A percentile compares a stretch with the other conserved stretches of the same genome.
These are phyloP conservation scores for Fusarium pilosicola DNA, from an alignment of 2,329 filamentous ascomycete genomes.

Conservation along the genomic window DNA sequence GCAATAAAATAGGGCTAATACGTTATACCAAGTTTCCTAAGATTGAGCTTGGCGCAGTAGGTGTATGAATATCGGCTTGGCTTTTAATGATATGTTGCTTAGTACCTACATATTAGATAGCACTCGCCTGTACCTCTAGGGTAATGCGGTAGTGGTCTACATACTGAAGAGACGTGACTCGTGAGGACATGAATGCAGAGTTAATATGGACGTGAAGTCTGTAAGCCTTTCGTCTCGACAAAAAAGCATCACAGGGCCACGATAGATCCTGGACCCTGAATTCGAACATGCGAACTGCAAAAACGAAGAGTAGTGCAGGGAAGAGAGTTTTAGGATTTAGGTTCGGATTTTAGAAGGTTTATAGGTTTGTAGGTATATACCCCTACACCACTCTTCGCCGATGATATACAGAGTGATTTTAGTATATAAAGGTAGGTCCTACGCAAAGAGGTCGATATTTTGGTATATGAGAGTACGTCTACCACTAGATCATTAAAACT, in stretches of 20 bases:
- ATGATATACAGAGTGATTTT: not conserved
- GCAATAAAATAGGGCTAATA: conserved; percentile 22
- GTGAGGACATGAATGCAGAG: not conserved
- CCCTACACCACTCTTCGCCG: not conserved
- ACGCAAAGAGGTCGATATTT: not conserved
- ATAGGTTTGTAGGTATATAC: not conserved
- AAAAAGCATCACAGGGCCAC: not conserved
- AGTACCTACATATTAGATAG: not conserved
- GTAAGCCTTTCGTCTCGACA: too few relatives aligned
- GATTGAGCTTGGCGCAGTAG: conserved; percentile 23
- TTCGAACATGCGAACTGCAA: not conserved
- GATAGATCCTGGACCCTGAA: not conserved
- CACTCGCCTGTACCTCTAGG: not conserved
- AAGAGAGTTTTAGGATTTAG: not conserved
- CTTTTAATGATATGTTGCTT: conserved; percentile 5
- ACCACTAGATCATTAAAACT: not conserved
- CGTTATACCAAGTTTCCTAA: conserved; percentile 18
- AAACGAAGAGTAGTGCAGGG: not conserved
- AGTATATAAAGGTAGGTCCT: not conserved
- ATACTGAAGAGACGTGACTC: not conserved
- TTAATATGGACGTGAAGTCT: not conserved
- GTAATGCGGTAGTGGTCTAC: not conserved
- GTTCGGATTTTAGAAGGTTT: not conserved
- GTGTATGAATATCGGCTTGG: not conserved
- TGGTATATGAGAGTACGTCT: not conserved